Conservation (phyloP, 495 filamentous ascomycete genomes). For the Penicillium tannophilum region DNA sequence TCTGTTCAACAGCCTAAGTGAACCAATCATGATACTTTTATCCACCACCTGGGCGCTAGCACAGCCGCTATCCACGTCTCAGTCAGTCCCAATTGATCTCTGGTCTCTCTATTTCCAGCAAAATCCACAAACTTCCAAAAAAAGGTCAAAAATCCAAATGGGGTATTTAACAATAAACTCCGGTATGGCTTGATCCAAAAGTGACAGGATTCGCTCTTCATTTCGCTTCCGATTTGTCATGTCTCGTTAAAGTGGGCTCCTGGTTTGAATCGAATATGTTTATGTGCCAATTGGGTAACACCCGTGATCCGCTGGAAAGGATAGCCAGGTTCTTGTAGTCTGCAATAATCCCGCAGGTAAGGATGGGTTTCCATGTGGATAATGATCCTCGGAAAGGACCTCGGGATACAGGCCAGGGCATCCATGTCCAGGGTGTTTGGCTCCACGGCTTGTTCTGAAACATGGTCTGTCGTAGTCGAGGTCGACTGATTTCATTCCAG, state of each 20-base stretch:
- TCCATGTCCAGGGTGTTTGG: neutral
- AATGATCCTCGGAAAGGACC: neutral
- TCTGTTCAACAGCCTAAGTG: neutral
- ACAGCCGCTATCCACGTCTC: neutral
- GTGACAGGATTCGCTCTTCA: neutral
- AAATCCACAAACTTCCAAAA: neutral
- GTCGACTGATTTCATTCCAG: slow-evolving; percentile 2
- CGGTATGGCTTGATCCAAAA: neutral
- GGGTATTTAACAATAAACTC: neutral
- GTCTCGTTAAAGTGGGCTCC: neutral
- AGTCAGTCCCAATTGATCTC: neutral
- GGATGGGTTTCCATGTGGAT: neutral
- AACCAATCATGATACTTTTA: neutral
- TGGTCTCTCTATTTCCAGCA: neutral
- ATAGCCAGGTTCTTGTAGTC: neutral
- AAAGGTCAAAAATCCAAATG: neutral
- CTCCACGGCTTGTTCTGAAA: neutral
- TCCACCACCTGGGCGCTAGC: neutral
- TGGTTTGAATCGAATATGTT: neutral
- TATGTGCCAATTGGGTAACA: neutral
- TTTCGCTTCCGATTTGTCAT: neutral
- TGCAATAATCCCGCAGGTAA: neutral
- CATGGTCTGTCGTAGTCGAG: slow-evolving; percentile 9
- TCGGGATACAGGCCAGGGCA: neutral
- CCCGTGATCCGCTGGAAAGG: neutral